A percentile compares a stretch with the other conserved stretches of the same genome.
phyloP scores from a whole-genome alignment of 208 protist species.

The Porcisia deanei region DNA sequence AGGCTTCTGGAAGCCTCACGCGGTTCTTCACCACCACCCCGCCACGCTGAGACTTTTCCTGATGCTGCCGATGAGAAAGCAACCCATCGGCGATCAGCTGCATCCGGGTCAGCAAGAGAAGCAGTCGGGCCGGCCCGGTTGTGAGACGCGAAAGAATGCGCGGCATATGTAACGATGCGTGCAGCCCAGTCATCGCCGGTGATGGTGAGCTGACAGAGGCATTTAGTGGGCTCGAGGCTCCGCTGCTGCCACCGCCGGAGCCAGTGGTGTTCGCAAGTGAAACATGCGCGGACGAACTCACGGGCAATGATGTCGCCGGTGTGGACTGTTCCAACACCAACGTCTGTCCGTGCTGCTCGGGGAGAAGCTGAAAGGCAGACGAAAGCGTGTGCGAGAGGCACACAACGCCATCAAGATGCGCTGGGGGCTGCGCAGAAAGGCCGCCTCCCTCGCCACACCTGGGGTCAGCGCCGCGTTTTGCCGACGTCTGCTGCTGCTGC shows the following conservation, averaged over 20 bases:
- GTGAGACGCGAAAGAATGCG: constrained; percentile 29
- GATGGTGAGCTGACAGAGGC: not conserved
- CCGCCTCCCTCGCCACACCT: not conserved
- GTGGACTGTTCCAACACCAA: not conserved
- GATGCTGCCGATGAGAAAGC: constrained; percentile 13
- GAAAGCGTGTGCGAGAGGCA: constrained; percentile 47
- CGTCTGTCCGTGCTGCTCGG: constrained; percentile 5
- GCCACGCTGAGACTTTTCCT: not conserved
- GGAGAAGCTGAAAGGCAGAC: constrained; percentile 36
- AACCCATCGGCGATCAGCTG: constrained; percentile 38
- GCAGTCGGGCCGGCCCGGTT: constrained; percentile 32
- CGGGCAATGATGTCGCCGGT: not conserved
- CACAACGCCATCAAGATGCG: constrained; percentile 40
- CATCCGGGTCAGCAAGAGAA: constrained; percentile 41
- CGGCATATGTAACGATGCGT: constrained; percentile 15
- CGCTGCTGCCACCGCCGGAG: not conserved
- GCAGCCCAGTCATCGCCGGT: not conserved
- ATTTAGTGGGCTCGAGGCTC: not conserved
- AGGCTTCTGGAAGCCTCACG: not conserved
- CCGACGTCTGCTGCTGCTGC: constrained; percentile 12
- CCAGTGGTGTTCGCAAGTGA: not conserved
- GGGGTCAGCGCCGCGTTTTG: not conserved
- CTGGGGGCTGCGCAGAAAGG: not conserved
- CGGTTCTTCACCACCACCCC: not conserved
- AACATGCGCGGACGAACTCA: not conserved